Evolutionary conservation across 2,329 filamentous ascomycete species (phyloP).

Genomic region (Ceratocystiopsis sp.): DNA sequence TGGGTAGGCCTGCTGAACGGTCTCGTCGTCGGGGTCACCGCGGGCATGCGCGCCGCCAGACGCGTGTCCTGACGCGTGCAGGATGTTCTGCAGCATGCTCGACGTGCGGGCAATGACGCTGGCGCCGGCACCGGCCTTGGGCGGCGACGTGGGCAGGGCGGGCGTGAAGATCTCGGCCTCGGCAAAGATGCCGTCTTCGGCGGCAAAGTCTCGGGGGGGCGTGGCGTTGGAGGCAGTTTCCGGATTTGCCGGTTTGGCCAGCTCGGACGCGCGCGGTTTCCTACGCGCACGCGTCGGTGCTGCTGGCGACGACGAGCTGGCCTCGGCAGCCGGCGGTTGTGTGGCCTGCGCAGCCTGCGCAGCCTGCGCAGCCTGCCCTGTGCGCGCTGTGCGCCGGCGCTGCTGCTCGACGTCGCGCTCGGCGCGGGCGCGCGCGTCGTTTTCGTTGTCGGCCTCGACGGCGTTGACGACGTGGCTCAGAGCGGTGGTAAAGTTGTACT

Average conservation of each 20-base stretch:
- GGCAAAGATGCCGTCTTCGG: conserved; percentile 19
- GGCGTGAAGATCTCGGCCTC: conserved; percentile 17
- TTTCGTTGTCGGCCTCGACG: conserved; percentile 11
- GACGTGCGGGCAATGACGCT: conserved; percentile 5
- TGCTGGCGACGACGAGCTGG: too few species aligned
- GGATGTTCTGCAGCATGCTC: conserved; percentile 6
- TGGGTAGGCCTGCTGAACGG: conserved; percentile 7
- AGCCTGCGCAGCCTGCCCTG: background rate
- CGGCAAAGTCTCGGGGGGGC: conserved; percentile 16
- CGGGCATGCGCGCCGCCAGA: background rate
- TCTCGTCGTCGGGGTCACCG: conserved; percentile 4
- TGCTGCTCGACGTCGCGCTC: conserved; percentile 7
- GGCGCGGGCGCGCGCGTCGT: conserved; percentile 7
- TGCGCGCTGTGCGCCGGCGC: background rate
- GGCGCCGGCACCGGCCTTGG: background rate
- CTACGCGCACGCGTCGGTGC: background rate
- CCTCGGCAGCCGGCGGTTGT: background rate
- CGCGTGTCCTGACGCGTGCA: conserved; percentile 6
- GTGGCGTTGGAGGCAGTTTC: too few species aligned
- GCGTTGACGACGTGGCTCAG: conserved; percentile 8
- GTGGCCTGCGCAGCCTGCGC: background rate
- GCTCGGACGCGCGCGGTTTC: background rate
- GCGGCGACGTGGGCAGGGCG: background rate
- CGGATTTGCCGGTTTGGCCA: too few species aligned
- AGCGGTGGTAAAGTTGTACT: conserved; percentile 10